These are phyloP conservation scores for Protomyces inouyei DNA, from an alignment of 1,139 yeast genomes.

Conservation along the genomic window DNA sequence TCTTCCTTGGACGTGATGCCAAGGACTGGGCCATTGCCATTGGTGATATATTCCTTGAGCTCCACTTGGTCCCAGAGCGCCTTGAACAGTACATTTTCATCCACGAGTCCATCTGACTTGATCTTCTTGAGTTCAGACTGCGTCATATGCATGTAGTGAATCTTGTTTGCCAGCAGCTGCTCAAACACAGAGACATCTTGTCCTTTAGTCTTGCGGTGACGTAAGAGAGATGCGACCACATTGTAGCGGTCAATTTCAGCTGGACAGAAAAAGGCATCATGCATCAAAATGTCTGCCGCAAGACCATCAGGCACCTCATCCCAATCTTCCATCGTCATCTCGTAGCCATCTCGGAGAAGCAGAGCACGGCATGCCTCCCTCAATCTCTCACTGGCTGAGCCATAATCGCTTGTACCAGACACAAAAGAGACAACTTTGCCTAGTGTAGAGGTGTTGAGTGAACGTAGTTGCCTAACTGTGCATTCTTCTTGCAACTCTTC, in stretches of 20 bases:
- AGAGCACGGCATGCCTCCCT: conserved; percentile 47
- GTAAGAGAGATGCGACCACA: conserved; percentile 44
- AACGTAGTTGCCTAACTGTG: conserved; percentile 42
- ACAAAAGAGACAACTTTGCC: conserved; percentile 45
- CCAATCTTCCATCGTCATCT: conserved; percentile 45
- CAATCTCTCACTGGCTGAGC: conserved; percentile 45
- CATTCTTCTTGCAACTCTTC: conserved; percentile 46
- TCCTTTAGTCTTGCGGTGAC: conserved; percentile 36
- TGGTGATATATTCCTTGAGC: conserved; percentile 12
- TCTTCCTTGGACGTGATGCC: conserved; percentile 12
- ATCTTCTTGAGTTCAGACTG: conserved; percentile 14
- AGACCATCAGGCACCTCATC: conserved; percentile 46
- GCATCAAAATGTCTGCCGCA: conserved; percentile 45
- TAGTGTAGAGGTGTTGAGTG: conserved; percentile 41
- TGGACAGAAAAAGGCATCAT: conserved; percentile 51
- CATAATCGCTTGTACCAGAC: conserved; percentile 43
- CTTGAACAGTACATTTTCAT: conserved; percentile 7
- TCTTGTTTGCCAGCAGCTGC: conserved; percentile 42
- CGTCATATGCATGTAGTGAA: conserved; percentile 48
- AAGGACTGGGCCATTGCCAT: background rate
- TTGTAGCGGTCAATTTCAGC: conserved; percentile 52
- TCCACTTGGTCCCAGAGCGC: conserved; percentile 25
- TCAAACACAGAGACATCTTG: conserved; percentile 35
- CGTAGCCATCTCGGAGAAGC: conserved; percentile 48
- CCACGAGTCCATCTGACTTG: conserved; percentile 6